These are phyloP conservation scores for Lipomyces yamadae DNA, from an alignment of 805 yeast species.

Conservation along the genomic window DNA sequence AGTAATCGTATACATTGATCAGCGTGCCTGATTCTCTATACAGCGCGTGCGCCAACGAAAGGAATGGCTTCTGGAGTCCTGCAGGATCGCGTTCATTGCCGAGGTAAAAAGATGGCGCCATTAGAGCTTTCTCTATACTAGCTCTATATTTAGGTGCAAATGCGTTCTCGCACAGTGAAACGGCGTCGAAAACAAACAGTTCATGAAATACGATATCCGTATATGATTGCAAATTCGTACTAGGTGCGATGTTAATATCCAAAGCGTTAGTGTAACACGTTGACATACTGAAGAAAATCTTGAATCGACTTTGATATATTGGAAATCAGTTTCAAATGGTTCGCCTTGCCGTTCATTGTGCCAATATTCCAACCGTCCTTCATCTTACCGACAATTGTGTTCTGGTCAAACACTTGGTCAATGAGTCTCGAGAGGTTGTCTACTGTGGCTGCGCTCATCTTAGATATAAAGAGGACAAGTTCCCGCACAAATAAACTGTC, in stretches of 20 bases:
- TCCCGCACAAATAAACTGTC: constrained; percentile 15
- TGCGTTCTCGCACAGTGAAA: constrained; percentile 12
- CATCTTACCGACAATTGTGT: constrained; percentile 4
- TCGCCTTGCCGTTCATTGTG: constrained; percentile 7
- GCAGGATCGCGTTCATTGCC: not conserved
- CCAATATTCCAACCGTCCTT: constrained; percentile 18
- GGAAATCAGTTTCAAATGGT: constrained; percentile 15
- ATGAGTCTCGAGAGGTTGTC: constrained; percentile 3
- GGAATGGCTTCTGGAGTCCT: constrained; percentile 6
- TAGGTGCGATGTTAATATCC: not conserved
- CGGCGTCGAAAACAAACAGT: constrained; percentile 24
- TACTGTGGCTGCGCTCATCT: constrained; percentile 18
- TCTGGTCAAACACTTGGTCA: constrained; percentile 3
- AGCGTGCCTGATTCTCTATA: constrained; percentile 34
- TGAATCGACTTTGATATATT: constrained; percentile 12
- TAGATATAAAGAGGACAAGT: constrained; percentile 2
- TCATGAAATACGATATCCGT: constrained; percentile 27
- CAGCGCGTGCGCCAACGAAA: constrained; percentile 27
- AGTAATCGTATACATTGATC: constrained; percentile 34
- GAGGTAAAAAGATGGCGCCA: constrained; percentile 17
- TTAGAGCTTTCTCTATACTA: constrained; percentile 23
- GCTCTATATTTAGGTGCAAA: constrained; percentile 24
- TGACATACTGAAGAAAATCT: not conserved
- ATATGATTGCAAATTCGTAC: constrained; percentile 12
- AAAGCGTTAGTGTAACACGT: not conserved